Evolutionary conservation across 1,284 basidiomycete species (phyloP), one percentile per base, ranked within the genome.

Genomic region (Leucoagaricus sp.): DNA sequence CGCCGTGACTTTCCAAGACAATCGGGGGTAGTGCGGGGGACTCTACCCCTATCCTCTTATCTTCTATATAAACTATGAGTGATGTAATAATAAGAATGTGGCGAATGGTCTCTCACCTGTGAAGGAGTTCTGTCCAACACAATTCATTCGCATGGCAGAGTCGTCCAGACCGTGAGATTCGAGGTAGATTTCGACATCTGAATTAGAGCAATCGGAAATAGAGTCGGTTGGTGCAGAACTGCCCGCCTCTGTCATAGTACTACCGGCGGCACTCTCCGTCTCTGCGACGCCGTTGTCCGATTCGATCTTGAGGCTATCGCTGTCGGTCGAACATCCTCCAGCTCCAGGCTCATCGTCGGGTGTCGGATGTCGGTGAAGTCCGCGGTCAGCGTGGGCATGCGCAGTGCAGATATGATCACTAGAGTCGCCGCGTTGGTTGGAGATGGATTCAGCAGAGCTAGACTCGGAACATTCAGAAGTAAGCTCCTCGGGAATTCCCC

Each of bases 101-200:
- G n/a, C n/a, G n/a, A n/a, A n/a, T n/a, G n/a, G n/a, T n/a, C n/a
- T n/a, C 55, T 21, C 10, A 57, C 55, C 42, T 2, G 26, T 45
- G 19, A 52, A 29, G 10, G 55, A 47, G 31, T 26, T 45, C 4
- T 50, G 33, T 19, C 49, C 49, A 25, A 51, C 33, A 29, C 55
- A 47, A 21, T 47, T 57, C 49, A 57, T 38, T 10, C 49, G 49
- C 49, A 57, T 57, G 21, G 49, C 49, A n/a, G 55, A 57, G 21
- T 51, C 44, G 17, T 52, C 49, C n/a, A 57, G 41, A 10, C 42
- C 49, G 31, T 57, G 55, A n/a, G 33, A 34, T 17, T 57, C 55
- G 23, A 57, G 34, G 21, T 57, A 57, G 13, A 57, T 57, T 15
- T 57, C 55, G 7, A 57, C 44, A 29, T 57, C 55, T 12, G 55